Conservation (phyloP, 768 basidiomycete genomes). For the Podaxis sp. region DNA sequence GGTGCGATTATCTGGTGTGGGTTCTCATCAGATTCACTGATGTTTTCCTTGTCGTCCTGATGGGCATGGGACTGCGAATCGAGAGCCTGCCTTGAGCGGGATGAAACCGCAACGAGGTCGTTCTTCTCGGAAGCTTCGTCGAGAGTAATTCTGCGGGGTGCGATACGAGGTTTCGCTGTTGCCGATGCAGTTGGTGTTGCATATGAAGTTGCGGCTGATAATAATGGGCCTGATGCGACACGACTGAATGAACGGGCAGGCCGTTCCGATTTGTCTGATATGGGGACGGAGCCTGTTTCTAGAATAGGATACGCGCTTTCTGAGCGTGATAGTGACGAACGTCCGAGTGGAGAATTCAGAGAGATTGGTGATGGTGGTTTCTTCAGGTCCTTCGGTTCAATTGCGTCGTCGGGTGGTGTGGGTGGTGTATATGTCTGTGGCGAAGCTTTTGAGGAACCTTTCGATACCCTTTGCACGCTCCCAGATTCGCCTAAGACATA, state of each 20-base stretch:
- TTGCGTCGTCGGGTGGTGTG: slow-evolving; percentile 29
- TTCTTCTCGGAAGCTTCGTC: slow-evolving; percentile 33
- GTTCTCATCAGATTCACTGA: slow-evolving; percentile 40
- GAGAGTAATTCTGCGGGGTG: slow-evolving; percentile 40
- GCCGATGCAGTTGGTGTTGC: slow-evolving; percentile 32
- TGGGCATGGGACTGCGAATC: slow-evolving; percentile 25
- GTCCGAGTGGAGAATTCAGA: slow-evolving; percentile 39
- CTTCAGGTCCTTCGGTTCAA: slow-evolving; percentile 22
- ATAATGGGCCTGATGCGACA: slow-evolving; percentile 61
- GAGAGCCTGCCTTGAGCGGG: slow-evolving; percentile 26
- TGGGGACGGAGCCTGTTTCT: slow-evolving; percentile 28
- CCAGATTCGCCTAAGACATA: slow-evolving; percentile 58
- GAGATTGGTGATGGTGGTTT: slow-evolving; percentile 39
- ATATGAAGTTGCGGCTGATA: slow-evolving; percentile 31
- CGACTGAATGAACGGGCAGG: slow-evolving; percentile 61
- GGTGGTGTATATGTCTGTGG: slow-evolving; percentile 45
- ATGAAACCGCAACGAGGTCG: slow-evolving; percentile 22
- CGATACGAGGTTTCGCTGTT: slow-evolving; percentile 33
- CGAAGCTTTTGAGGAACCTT: slow-evolving; percentile 45
- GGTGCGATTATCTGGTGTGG: slow-evolving; percentile 28
- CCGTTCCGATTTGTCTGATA: slow-evolving; percentile 31
- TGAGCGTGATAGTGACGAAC: slow-evolving; percentile 61
- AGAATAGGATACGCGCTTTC: slow-evolving; percentile 60
- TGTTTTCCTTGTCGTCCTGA: slow-evolving; percentile 53
- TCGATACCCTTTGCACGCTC: slow-evolving; percentile 55